Evolutionary conservation across 2,329 filamentous ascomycete species (phyloP).

Genomic region (Fusarium marasasianum): DNA sequence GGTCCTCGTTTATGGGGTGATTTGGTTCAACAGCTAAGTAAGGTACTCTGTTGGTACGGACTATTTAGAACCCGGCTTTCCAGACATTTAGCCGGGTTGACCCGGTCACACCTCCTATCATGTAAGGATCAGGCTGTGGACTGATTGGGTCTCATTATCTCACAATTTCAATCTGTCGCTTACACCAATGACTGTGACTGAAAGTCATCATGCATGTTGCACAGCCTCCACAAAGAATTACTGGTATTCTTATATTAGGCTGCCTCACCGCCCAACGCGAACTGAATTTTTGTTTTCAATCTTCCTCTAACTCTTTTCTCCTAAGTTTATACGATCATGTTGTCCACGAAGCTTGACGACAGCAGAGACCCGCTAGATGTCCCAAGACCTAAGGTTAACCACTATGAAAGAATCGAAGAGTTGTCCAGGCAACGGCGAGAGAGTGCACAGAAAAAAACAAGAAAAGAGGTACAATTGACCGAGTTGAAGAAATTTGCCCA

Average conservation of each 20-base stretch:
- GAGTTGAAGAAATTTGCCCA: background rate
- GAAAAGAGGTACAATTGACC: rapidly evolving
- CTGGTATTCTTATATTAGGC: background rate
- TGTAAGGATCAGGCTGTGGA: background rate
- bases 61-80: too few species aligned
- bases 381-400: too few species aligned
- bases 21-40: too few species aligned
- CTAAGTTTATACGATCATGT: background rate
- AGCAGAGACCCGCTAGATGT: background rate
- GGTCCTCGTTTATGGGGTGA: too few species aligned
- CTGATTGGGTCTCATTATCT: background rate
- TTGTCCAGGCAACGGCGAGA: background rate
- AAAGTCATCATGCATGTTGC: background rate
- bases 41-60: too few species aligned
- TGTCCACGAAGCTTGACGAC: rapidly evolving
- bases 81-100: rapidly evolving
- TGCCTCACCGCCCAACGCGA: background rate
- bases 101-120: too few species aligned
- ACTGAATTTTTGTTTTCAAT: background rate
- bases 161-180: background rate
- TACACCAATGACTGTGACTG: background rate
- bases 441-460: background rate
- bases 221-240: background rate
- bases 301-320: rapidly evolving
- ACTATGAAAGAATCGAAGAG: too few species aligned